phyloP scores from a whole-genome alignment of 2,329 filamentous ascomycete genomes.

The Sphaerulina vaccinii region DNA sequence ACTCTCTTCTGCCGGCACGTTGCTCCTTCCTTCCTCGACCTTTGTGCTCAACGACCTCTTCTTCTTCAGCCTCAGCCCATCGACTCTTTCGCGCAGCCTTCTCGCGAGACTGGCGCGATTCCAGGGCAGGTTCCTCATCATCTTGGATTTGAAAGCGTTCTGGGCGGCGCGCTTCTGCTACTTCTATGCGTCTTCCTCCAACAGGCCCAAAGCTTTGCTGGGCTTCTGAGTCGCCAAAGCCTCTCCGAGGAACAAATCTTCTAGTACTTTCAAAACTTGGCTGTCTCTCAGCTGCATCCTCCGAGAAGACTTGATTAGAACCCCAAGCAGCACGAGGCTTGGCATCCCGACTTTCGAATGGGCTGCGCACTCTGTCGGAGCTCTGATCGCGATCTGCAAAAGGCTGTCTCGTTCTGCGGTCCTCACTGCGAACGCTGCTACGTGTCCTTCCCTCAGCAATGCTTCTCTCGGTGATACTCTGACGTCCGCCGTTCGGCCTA shows the following conservation, averaged over 20 bases:
- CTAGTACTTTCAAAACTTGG: not conserved
- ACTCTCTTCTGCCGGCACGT: conserved; percentile 22
- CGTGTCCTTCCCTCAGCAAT: not conserved
- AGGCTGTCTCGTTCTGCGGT: too few species aligned
- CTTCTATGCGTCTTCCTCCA: too few species aligned
- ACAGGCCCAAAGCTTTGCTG: not conserved
- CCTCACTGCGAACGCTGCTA: not conserved
- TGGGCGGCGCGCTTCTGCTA: not conserved
- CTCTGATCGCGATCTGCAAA: too few species aligned
- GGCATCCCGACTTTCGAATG: conserved; percentile 4
- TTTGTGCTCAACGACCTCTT: conserved; percentile 23
- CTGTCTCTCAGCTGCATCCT: not conserved
- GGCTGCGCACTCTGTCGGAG: not conserved
- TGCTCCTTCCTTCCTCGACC: conserved; percentile 15
- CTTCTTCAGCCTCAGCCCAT: conserved; percentile 21
- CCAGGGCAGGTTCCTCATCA: conserved; percentile 5
- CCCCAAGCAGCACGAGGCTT: conserved; percentile 1
- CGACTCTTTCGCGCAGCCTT: conserved; percentile 17
- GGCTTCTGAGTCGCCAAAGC: not conserved
- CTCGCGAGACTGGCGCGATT: conserved; percentile 5
- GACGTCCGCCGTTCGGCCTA: not conserved
- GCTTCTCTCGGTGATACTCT: not conserved
- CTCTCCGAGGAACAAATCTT: not conserved
- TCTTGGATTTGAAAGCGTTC: not conserved
- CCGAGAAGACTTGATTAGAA: not conserved